Evolutionary conservation across 148 eudicot species (phyloP), one percentile per base, ranked within the genome.

Genomic region (Salicornia ramosissima): DNA sequence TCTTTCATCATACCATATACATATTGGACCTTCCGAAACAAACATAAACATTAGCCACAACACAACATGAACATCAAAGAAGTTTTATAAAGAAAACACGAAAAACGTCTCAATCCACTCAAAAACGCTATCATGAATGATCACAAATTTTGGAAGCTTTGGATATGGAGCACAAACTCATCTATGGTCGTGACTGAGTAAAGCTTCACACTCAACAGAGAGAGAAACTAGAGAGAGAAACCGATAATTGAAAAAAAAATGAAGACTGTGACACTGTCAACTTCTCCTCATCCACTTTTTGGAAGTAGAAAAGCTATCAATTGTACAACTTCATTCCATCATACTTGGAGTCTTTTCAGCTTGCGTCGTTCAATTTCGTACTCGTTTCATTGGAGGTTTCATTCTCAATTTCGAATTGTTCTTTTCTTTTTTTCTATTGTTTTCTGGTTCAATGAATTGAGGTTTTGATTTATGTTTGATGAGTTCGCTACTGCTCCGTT

Each of bases 91-190:
- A 8, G 40, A 3, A 5, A 40, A 64, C 7, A 12, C 30, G 10
- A 43, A 43, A 71, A 65, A 71, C 30, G 76, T 77, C 65, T 13
- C 52, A 60, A 68, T 78, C 77, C 80, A 78, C n/a, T n/a, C 80
- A 67, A 76, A 77, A 68, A 77, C 70, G 65, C 77, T 78, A 78
- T 78, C 80, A 26, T 34, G 51, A 68, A 71, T 28, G 47, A 64
- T 53, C 10, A 46, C 12, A 50, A 30, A 26, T n/a, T 55, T 19
- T 57, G 26, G 40, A 54, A 65, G 71, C 49, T 65, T 21, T 40
- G 54, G 21, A 42, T 42, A 28, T 28, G 67, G 67, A 21, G 49
- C 42, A 24, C 64, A 30, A 18, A 60, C 68, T 24, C 74, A 5
- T 45, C 10, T 26, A 49, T 71, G 65, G 75, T 65, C 66, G 56